phyloP scores from a whole-genome alignment of 2,329 filamentous ascomycete species.

The Nothomitra cinnamomea region DNA sequence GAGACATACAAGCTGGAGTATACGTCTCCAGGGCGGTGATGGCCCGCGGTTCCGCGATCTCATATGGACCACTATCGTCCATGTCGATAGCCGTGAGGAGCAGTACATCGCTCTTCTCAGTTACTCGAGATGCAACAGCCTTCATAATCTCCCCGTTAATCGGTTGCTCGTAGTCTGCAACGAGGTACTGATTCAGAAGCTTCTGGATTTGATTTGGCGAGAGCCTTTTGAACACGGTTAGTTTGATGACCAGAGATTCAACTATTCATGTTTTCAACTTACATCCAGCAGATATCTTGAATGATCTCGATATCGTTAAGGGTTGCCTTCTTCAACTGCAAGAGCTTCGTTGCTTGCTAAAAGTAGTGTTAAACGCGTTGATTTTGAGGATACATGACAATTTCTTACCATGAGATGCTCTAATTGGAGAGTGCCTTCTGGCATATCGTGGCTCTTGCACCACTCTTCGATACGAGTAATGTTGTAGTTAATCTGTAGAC shows the following conservation, averaged over 20 bases:
- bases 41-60: constrained; percentile 89
- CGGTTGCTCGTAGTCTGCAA: constrained; percentile 96
- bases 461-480: constrained; percentile 98
- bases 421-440: constrained; percentile 88
- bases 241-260: background rate
- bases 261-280: constrained; percentile 27
- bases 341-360: constrained; percentile 89
- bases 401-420: constrained; percentile 82
- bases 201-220: constrained; percentile 99
- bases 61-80: constrained; percentile 96
- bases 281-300: constrained; percentile 99
- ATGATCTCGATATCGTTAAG: constrained; percentile 99
- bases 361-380: background rate
- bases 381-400: background rate
- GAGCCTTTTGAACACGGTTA: constrained; percentile 39
- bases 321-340: constrained; percentile 97
- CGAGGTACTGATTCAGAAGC: constrained; percentile 92
- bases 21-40: constrained; percentile 97
- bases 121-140: constrained; percentile 88
- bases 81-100: constrained; percentile 91
- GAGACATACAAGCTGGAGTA: constrained; percentile 76
- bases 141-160: constrained; percentile 99
- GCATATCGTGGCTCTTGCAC: constrained; percentile 99
- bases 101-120: constrained; percentile 94
- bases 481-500: constrained; percentile 99